Conservation (phyloP, 495 filamentous ascomycete genomes). For the Clavariopsis aquatica region DNA sequence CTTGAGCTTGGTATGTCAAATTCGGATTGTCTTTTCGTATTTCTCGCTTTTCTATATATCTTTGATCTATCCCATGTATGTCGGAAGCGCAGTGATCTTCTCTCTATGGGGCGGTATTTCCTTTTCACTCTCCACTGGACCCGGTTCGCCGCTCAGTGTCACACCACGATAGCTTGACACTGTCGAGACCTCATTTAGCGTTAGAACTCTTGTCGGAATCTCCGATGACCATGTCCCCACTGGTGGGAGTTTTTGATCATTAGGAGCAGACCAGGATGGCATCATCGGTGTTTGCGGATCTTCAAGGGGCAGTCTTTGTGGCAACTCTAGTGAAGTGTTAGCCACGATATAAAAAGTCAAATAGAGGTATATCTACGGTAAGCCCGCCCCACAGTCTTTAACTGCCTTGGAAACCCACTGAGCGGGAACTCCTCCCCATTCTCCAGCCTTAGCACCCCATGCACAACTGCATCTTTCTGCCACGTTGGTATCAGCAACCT, state of each 20-base stretch:
- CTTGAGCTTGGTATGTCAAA: no score
- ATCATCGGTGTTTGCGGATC: background rate
- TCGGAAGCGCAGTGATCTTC: background rate
- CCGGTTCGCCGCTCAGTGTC: background rate
- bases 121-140: background rate
- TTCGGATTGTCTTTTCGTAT: no score
- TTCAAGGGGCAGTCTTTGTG: background rate
- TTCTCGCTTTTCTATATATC: no score
- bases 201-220: background rate
- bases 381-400: background rate
- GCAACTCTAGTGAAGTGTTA: background rate
- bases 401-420: conserved; percentile 16
- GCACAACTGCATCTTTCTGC: conserved; percentile 9
- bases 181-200: background rate
- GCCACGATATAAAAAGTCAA: background rate
- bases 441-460: conserved; percentile 17
- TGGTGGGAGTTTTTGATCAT: background rate
- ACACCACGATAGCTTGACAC: background rate
- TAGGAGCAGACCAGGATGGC: background rate
- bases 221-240: background rate
- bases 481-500: conserved; percentile 12
- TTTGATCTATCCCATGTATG: background rate
- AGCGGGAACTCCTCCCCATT: conserved; percentile 21
- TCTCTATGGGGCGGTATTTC: background rate
- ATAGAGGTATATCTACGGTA: background rate